Evolutionary conservation across 495 filamentous ascomycete species (phyloP).

Genomic region (Aspergillus affinis): DNA sequence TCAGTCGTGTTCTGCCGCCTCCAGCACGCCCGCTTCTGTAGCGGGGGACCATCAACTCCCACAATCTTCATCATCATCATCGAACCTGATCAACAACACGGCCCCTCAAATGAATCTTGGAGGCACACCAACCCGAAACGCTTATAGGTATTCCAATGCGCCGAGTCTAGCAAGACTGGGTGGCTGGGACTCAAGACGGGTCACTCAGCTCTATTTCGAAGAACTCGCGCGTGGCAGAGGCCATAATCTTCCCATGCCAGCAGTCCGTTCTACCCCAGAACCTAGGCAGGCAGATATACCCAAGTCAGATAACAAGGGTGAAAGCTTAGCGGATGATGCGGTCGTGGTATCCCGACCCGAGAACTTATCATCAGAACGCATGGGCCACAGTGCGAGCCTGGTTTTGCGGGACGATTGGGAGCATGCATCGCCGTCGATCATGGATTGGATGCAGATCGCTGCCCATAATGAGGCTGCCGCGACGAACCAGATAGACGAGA

Average conservation of each 20-base stretch:
- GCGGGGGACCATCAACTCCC: conserved; percentile 19
- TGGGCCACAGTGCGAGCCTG: conserved; percentile 43
- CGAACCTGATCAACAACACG: conserved; percentile 18
- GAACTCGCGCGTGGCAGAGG: conserved; percentile 44
- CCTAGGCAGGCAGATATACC: conserved; percentile 14
- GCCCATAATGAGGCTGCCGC: conserved; percentile 37
- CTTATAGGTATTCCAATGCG: conserved; percentile 24
- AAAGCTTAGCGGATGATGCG: conserved; percentile 39
- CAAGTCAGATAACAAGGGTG: conserved; percentile 18
- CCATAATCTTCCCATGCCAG: conserved; percentile 22
- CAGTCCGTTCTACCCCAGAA: conserved; percentile 21
- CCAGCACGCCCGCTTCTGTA: conserved; percentile 31
- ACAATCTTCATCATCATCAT: conserved; percentile 12
- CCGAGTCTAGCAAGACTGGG: conserved; percentile 51
- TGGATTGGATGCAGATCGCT: conserved; percentile 54
- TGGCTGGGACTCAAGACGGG: conserved; percentile 53
- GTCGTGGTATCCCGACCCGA: conserved; percentile 34
- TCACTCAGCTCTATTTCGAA: conserved; percentile 54
- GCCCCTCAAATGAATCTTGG: conserved; percentile 11
- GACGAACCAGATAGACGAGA: conserved; percentile 17
- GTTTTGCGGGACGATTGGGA: conserved; percentile 52
- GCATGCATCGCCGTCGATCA: conserved; percentile 55
- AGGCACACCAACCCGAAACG: background rate
- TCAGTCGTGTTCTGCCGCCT: conserved; percentile 37
- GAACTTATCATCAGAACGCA: conserved; percentile 21